Base-by-base conservation (phyloP, 352 stramenopile genomes). In the Phytophthora parvispora region DNA sequence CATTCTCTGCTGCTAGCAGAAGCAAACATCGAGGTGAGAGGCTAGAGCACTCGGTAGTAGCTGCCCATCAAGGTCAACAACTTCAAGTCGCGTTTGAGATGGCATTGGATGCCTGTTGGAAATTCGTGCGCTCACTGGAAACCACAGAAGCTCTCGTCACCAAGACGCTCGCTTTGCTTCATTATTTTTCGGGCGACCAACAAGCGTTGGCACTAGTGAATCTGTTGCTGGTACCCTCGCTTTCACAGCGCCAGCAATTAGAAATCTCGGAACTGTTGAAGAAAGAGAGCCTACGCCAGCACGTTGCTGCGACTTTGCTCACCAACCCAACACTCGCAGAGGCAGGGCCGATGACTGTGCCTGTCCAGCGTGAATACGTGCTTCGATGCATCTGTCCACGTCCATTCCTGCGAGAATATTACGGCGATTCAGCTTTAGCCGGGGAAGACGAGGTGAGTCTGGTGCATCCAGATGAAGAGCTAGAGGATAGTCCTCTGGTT, bases 1-100 rank as follows among this genome's bases (percentile, higher is more conserved):
- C 78, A 2, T 83, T 90, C 56, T 72, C 81, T 18, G 64, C 78
- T 15, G 72, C 76, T 29, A 64, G 69, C 12, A 52, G 58, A 43
- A 70, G 34, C 25, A 78, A 70, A 20, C 51, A 63, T 24, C 24
- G 36, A 9, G 54, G 42, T 31, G 34, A 56, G 38, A 64, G 74
- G 9, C 75, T 83, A 15, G 68, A 86, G n/a, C 78, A 87, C 40
- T 75, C 64, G 38, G 56, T 64, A 20, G 69, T 64, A 45, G 69
- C 69, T 32, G 60, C 58, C n/a, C 65, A 76, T 38, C 74, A 81
- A n/a, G 53, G 60, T n/a, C 69, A 78, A 43, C 82, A 92, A 36
- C 64, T 92, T 2, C 84, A 92, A 80, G 83, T 93, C 0, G 86
- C 86, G 4, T 92, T 93, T 66, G 86, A 94, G 57, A 93, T 94